These are phyloP conservation scores for Theileria sp. DNA, from an alignment of 169 alveolate species.

Conservation along the genomic window DNA sequence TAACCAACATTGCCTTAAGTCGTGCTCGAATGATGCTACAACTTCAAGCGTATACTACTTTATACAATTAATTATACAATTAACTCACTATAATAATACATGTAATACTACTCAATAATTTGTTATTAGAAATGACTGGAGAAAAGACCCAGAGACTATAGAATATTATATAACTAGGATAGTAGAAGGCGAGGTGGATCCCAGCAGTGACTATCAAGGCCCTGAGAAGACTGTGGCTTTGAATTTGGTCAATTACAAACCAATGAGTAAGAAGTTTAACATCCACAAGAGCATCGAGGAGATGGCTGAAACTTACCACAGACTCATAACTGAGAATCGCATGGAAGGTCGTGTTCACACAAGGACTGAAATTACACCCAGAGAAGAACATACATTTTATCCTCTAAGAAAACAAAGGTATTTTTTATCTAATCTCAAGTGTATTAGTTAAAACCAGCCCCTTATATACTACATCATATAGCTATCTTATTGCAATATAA, in stretches of 20 bases:
- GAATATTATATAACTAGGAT: constrained; percentile 45
- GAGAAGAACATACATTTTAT: constrained; percentile 61
- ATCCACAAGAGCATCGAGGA: constrained; percentile 68
- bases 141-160: constrained; percentile 56
- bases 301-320: constrained; percentile 79
- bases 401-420: constrained; percentile 59
- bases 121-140: constrained; percentile 17
- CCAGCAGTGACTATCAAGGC: constrained; percentile 44
- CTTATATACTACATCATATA: background rate
- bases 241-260: constrained; percentile 43
- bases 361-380: constrained; percentile 58
- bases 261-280: constrained; percentile 39
- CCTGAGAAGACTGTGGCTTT: constrained; percentile 54
- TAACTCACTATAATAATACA: background rate
- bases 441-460: background rate
- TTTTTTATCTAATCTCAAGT: background rate
- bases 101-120: background rate
- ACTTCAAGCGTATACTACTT: constrained; percentile 31
- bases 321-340: constrained; percentile 70
- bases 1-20: constrained; percentile 39
- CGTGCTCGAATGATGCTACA: constrained; percentile 29
- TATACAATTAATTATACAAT: background rate
- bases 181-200: constrained; percentile 17
- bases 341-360: constrained; percentile 73
- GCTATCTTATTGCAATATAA: background rate